Conservation (phyloP, 768 basidiomycete species). For the Guyanaporus albipodus region DNA sequence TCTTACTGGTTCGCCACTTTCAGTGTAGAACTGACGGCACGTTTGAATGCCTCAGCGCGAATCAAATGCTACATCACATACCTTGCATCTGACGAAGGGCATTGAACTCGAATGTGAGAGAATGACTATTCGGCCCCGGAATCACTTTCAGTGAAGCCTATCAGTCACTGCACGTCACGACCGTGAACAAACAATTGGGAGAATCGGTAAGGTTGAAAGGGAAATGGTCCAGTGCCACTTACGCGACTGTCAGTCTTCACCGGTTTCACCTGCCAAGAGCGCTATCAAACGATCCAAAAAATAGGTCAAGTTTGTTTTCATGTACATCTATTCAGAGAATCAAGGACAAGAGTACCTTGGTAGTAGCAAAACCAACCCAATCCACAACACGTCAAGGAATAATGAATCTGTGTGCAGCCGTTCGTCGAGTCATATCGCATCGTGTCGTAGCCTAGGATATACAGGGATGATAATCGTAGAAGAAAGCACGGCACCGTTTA, state of each 20-base stretch:
- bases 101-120: background rate
- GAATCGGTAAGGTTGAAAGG: too few species aligned
- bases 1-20: conserved; percentile 23
- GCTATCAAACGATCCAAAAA: too few species aligned
- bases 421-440: conserved; percentile 28
- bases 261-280: too few species aligned
- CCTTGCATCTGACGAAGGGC: conserved; percentile 24
- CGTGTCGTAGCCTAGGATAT: conserved; percentile 17
- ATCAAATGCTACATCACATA: conserved; percentile 12
- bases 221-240: too few species aligned
- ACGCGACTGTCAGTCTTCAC: too few species aligned
- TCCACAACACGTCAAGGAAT: conserved; percentile 8
- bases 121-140: background rate
- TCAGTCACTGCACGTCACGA: conserved; percentile 1
- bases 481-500: conserved; percentile 7
- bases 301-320: too few species aligned
- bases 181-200: too few species aligned
- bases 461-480: conserved; percentile 10
- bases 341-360: too few species aligned
- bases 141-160: background rate
- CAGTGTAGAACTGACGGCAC: conserved; percentile 27
- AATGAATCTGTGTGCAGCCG: conserved; percentile 16
- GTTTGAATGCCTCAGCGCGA: conserved; percentile 3
- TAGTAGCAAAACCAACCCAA: conserved; percentile 8
- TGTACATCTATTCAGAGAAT: conserved; percentile 15